Evolutionary conservation across 208 protist genomes (phyloP), one percentile per base, ranked within the genome.

Genomic region (Leishmania tarentolae): DNA sequence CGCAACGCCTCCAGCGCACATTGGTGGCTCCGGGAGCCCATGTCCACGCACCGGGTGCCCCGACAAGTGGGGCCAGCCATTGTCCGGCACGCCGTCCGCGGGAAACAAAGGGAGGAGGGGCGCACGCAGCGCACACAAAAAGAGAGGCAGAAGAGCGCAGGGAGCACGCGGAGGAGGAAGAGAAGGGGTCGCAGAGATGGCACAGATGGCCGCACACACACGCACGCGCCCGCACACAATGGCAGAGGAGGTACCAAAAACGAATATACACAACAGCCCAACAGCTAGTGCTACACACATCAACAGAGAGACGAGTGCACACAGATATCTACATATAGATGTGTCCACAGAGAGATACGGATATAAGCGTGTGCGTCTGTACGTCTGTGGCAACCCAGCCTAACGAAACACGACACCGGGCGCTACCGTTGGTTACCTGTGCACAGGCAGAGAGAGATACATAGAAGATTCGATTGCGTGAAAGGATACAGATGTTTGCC

Each of bases 401-500:
- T n/a, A n/a, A n/a, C n/a, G n/a, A n/a, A n/a, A n/a, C n/a, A n/a
- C n/a, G n/a, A n/a, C n/a, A n/a, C 47, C 11, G 47, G 47, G 47
- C 47, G 47, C 47, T 53, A 17, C 50, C 50, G 50, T 53, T 21
- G 50, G 50, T 21, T 17, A 53, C 13, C 15, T 19, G 50, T 19
- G 50, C 50, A 21, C 50, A 17, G 13, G 50, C 50, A 53, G 76
- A 72, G 57, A 76, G 76, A 17, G 57, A 78, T 9, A 88, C 78
- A 47, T 11, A 85, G 47, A 77, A 17, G 15, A 53, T n/a, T n/a
- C n/a, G n/a, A n/a, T n/a, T n/a, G n/a, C n/a, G n/a, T n/a, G 50
- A 17, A 53, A 53, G 19, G 50, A 53, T 53, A 82, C 47, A 78
- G 75, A 77, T 42, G 76, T 15, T 52, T 63, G 37, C n/a, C 35